Percentiles rank a stretch among this genome's conserved stretches.
These are phyloP conservation scores for Wickerhamiella kurtzmanii DNA, from an alignment of 805 yeast species.

Conservation along the genomic window DNA sequence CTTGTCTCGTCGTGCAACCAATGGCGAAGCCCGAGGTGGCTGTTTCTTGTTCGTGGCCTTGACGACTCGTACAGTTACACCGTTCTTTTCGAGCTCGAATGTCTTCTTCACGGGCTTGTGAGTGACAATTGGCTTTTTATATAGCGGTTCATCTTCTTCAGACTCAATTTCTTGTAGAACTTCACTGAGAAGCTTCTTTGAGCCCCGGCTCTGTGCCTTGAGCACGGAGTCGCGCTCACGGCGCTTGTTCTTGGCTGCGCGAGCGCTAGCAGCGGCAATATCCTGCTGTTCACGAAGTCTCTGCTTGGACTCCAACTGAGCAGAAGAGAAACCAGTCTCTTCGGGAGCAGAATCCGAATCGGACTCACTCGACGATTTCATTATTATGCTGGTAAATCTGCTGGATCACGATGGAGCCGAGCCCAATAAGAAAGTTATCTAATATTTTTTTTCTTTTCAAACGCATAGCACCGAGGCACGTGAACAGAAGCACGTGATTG, in stretches of 20 bases:
- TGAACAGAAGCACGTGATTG: not conserved
- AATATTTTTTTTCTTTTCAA: too few species aligned
- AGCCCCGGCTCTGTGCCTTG: conserved; percentile 11
- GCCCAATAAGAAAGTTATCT: too few species aligned
- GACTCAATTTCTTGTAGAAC: conserved; percentile 14
- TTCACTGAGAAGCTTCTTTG: conserved; percentile 17
- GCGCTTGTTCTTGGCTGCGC: conserved; percentile 19
- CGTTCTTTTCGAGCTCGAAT: conserved; percentile 13
- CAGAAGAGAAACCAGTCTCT: conserved; percentile 20
- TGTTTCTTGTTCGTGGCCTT: conserved; percentile 14
- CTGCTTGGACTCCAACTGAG: conserved; percentile 10
- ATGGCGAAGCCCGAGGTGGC: conserved; percentile 20
- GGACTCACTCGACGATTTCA: conserved; percentile 1
- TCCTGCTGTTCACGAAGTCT: conserved; percentile 8
- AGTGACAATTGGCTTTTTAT: not conserved
- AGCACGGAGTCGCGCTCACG: conserved; percentile 19
- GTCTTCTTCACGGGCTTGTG: conserved; percentile 6
- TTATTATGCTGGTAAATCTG: too few species aligned
- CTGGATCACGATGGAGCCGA: too few species aligned
- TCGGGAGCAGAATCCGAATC: conserved; percentile 27
- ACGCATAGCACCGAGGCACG: too few species aligned
- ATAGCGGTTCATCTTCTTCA: conserved; percentile 4
- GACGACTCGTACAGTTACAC: conserved; percentile 20
- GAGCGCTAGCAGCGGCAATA: conserved; percentile 7
- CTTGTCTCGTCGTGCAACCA: conserved; percentile 16